Base-by-base conservation (phyloP, 805 yeast species). In the Lipomyces chichibuensis region DNA sequence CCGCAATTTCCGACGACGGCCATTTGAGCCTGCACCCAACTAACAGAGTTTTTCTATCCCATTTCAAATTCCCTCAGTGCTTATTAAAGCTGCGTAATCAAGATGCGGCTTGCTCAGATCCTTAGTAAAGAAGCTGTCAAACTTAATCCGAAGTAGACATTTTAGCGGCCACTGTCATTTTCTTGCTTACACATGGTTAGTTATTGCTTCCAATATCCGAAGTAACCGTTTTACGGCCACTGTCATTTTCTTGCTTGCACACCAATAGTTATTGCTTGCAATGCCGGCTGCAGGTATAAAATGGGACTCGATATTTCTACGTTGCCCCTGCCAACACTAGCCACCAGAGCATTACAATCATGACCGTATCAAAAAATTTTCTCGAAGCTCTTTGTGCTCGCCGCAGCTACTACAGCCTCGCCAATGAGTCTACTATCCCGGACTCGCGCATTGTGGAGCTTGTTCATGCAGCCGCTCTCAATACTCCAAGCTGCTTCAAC, bases 401-500 rank as follows among this genome's bases (percentile, higher is more conserved):
- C 75, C 82, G 87, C 74, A 81, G 86, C 58, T 77, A 82, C 69
- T 84, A 84, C 77, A 77, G 78, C 39, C 76, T 84, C 64, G 75
- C 78, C 69, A 82, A 83, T 73, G 77, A 80, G 63, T 75, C 83
- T 65, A 85, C 86, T 54, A 77, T 83, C 69, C 71, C 81, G 61
- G 68, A 82, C 57, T 75, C 74, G 13, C 80, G 82, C 67, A 77
- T 84, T 35, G 81, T 79, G 71, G 71, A 74, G 39, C 71, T 81
- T 52, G 82, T 83, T n/a, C 80, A 81, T 74, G 75, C 78, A 35
- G 78, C 83, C 57, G 78, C 84, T 62, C 83, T 81, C 73, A 76
- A 81, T 72, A 81, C 84, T 17, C 87, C 87, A 73, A 81, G 85
- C 25, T 74, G 83, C 33, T 84, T 83, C 81, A 84, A 84, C 79